Evolutionary conservation across 2,329 filamentous ascomycete genomes (phyloP), one percentile per base, ranked within the genome.

Genomic region (Pseudopyrenochaeta lycopersici): DNA sequence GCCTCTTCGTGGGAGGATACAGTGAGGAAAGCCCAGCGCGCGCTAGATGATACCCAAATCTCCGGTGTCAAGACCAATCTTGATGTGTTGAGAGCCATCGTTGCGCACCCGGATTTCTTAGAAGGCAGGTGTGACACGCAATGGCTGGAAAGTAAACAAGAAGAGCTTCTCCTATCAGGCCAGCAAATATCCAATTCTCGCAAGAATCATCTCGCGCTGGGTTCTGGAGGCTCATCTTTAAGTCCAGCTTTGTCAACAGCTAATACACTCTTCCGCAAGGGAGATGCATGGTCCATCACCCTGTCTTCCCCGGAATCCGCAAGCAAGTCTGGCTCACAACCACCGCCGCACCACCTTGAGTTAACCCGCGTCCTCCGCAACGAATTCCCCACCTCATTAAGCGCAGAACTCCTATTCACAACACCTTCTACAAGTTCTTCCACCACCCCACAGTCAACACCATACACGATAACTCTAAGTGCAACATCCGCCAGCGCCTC

Each of bases 61-160:
- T 68, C 64, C 0, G 86, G 86, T 1, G 76, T 88, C 4, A 83
- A 83, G 59, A 88, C 86, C 0, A 88, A 86, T 53, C 59, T 88
- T 14, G 73, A 78, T 43, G 70, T 87, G 1, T 76, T 89, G 1
- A 74, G 78, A 33, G 84, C 80, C 0, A 84, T 88, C 14, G 72
- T 86, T 4, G 71, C 73, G 0, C 81, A 84, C 58, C 59, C 72
- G 1, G 79, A 82, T 36, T 88, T 89, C 58, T 48, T 75, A 0
- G 54, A 68, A 0, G 81, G 82, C 7, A 56, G 57, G 1, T 82
- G 81, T 52, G 81, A 86, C 58, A 87, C 84, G 0, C 80, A 80
- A 60, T 87, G 86, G 86, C 76, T 88, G 1, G 83, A 85, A 66
- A 58, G 64, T 15, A 78, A 81, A 23, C 76, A 87, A 2, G 61